Evolutionary conservation across 371 early-diverging fungal genomes (phyloP).

Genomic region (Sporodiniella umbellata): DNA sequence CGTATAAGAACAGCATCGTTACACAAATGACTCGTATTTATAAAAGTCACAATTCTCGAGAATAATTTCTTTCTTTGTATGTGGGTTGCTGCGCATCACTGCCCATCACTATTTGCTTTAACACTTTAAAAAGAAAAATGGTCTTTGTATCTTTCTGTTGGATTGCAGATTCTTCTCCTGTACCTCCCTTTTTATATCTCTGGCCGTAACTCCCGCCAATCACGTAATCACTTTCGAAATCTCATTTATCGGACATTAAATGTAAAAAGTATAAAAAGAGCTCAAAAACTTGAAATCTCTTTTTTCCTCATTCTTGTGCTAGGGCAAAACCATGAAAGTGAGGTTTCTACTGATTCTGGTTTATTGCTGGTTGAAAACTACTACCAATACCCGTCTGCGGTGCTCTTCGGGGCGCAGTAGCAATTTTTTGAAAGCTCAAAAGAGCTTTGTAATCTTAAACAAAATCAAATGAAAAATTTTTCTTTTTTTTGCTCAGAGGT

Average conservation of each 20-base stretch:
- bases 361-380: slow-evolving; percentile 63
- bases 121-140: no score
- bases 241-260: no score
- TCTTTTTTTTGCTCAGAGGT: not conserved
- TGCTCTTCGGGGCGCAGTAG: slow-evolving; percentile 38
- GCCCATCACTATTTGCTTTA: no score
- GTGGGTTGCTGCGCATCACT: no score
- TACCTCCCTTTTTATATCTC: no score
- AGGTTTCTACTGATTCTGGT: slow-evolving; percentile 56
- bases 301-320: slow-evolving; percentile 50
- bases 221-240: no score
- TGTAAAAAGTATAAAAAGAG: slow-evolving; percentile 37
- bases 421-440: slow-evolving; percentile 51
- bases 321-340: slow-evolving; percentile 58
- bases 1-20: no score
- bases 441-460: slow-evolving; percentile 19
- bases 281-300: not conserved
- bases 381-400: slow-evolving; percentile 55
- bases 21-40: no score
- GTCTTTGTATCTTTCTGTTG: no score
- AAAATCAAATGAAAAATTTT: slow-evolving; percentile 27
- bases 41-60: slow-evolving; percentile 1
- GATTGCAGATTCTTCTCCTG: no score
- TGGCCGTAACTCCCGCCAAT: no score
- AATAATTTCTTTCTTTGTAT: no score